These are phyloP conservation scores for Scheffersomyces quercinus DNA, from an alignment of 1,139 yeast genomes.

Conservation along the genomic window DNA sequence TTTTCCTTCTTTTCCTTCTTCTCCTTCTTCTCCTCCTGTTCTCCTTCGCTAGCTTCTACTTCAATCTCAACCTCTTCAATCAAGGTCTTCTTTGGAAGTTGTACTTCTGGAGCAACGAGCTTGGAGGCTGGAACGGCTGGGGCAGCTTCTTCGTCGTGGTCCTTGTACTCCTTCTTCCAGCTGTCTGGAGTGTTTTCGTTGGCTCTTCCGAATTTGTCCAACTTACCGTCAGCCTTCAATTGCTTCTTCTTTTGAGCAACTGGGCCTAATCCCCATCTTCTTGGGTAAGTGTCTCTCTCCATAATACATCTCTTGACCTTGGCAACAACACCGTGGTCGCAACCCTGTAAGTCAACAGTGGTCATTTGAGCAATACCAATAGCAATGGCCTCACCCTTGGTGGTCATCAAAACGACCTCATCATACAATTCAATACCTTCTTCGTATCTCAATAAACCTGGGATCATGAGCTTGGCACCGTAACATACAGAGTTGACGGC, in stretches of 20 bases:
- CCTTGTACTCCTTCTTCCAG: conserved; percentile 88
- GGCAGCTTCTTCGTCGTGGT: conserved; percentile 69
- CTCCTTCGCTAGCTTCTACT: conserved; percentile 32
- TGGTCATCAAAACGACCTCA: conserved; percentile 96
- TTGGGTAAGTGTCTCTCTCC: conserved; percentile 99
- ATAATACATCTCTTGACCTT: conserved; percentile 98
- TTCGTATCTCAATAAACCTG: conserved; percentile 96
- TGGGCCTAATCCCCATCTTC: conserved; percentile 99
- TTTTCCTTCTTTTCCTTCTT: conserved; percentile 66
- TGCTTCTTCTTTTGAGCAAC: conserved; percentile 98
- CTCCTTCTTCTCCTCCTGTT: conserved; percentile 31
- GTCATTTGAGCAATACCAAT: conserved; percentile 99
- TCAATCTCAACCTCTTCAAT: conserved; percentile 39
- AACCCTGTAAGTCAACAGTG: conserved; percentile 91
- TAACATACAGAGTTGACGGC: conserved; percentile 98
- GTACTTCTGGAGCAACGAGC: conserved; percentile 51
- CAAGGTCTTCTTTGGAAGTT: conserved; percentile 51
- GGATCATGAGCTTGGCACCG: conserved; percentile 99
- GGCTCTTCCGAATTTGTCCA: conserved; percentile 91
- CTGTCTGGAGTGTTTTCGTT: conserved; percentile 91
- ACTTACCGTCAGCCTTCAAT: conserved; percentile 94
- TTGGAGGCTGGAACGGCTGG: conserved; percentile 50
- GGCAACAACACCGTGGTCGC: conserved; percentile 99
- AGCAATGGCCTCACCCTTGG: conserved; percentile 99
- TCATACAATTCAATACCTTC: conserved; percentile 97